Base-by-base conservation (phyloP, 2,329 filamentous ascomycete species). In the Botryotinia calthae region DNA sequence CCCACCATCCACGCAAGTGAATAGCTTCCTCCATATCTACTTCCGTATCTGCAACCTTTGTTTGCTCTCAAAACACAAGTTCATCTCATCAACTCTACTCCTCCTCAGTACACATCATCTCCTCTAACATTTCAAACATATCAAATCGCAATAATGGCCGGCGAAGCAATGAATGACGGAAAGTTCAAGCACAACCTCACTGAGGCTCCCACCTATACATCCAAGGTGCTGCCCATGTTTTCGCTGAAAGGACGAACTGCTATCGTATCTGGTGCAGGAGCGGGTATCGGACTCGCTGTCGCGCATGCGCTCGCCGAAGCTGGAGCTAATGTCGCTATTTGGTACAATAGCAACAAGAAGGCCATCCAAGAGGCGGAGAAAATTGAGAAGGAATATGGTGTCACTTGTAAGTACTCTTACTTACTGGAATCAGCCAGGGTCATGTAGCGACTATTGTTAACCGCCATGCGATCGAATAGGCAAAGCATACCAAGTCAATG, bases 301-400 rank as follows among this genome's bases (percentile, higher is more conserved):
- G 83, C 82, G 4, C 77, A 79, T 42, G 84, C 85, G 70, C 80
- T 86, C 3, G 80, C 84, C 20, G 81, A 82, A 59, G 83, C 83
- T 22, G 85, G 86, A 63, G 85, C 85, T 48, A 81, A 81, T 58
- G 80, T 86, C 12, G 84, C 85, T 14, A 79, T 87, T 78, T 87
- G 86, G 80, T 87, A 87, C 77, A 90, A 92, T 79, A 88, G 84
- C 81, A 93, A 93, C 82, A 86, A 87, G 78, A 87, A 90, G 77
- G 89, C 90, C 20, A 79, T 89, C 20, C 84, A 87, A 25, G 85
- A 88, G 73, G 90, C 91, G 0, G 85, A 85, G 46, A 87, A 88
- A 40, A 90, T 93, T 63, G 88, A 88, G 78, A 85, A 87, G 78
- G 86, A 87, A 34, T 93, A 90, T 77, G 88, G 88, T 4, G 90